A percentile compares a stretch with the other conserved stretches of the same genome.
Conservation (phyloP, 2,329 filamentous ascomycete species). For the Apiospora phragmitis region DNA sequence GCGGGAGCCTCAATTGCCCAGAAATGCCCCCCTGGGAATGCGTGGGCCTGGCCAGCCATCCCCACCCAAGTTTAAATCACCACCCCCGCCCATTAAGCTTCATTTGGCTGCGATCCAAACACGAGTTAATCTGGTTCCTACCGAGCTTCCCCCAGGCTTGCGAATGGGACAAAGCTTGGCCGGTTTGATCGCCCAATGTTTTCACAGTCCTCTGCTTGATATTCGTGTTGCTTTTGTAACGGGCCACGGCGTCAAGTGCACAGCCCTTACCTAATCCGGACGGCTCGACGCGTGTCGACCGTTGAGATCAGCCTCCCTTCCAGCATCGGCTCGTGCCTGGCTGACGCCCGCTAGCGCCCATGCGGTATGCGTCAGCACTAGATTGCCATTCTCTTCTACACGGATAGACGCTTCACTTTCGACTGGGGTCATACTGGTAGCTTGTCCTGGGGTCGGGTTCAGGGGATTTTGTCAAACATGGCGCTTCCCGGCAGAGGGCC, state of each 20-base stretch:
- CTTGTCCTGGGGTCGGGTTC: background rate
- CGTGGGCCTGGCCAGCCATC: conserved; percentile 7
- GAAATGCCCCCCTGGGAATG: conserved; percentile 19
- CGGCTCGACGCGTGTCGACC: background rate
- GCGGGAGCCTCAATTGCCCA: conserved; percentile 12
- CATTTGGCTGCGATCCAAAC: conserved; percentile 6
- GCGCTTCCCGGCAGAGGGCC: background rate
- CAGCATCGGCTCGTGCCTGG: background rate
- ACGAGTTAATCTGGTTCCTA: background rate
- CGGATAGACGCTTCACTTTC: background rate
- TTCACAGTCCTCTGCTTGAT: background rate
- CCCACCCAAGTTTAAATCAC: conserved; percentile 11
- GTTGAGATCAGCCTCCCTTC: background rate
- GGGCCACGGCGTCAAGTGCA: conserved; percentile 10
- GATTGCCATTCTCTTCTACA: background rate
- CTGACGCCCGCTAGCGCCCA: background rate
- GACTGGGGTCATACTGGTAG: background rate
- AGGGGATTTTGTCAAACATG: background rate
- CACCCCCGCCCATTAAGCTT: conserved; percentile 10
- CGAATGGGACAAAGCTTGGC: conserved; percentile 7
- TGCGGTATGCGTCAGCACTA: background rate
- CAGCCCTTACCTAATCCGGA: conserved; percentile 12
- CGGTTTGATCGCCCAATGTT: conserved; percentile 7
- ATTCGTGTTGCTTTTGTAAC: conserved; percentile 1
- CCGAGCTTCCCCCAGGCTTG: background rate